Base-by-base conservation (phyloP, 371 early-diverging fungal species). In the Coemansia sp. region DNA sequence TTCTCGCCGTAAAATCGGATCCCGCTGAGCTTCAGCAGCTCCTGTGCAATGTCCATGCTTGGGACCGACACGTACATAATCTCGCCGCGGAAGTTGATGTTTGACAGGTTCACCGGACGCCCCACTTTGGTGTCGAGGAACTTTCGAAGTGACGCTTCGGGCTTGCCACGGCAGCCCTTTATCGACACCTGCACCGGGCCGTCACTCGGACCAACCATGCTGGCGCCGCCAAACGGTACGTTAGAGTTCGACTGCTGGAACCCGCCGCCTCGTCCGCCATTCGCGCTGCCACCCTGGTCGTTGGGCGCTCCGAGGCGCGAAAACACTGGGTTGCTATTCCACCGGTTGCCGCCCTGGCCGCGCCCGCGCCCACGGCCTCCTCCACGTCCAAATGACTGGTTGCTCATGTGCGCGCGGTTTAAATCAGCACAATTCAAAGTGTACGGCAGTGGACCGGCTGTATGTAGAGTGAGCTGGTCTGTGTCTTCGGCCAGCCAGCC, bases 1-100 rank as follows among this genome's bases (percentile, higher is more conserved):
- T 67, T 75, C 38, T 59, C 62, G 9, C 73, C 73, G 16, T 71
- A 66, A 63, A 71, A 75, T 30, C 75, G 66, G 35, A 75, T 67
- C 14, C 75, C 75, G 41, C 53, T 75, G 32, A 75, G 60, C 32
- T 59, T 72, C 36, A 75, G 57, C 35, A 75, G 54, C 43, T 59
- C 67, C 39, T 75, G 63, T 39, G 72, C 75, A 36, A 62, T 55
- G 13, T 48, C 73, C 50, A 47, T 53, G 54, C 51, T 54, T 4
- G 72, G 62, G 6, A 75, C 67, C 8, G 59, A 34, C 14, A 67
- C 53, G 50, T 75, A 66, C 73, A 75, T 71, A 8, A 71, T 59
- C 43, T 75, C 73, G 45, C 74, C 74, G 1, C 55, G 59, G 45
- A 59, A 65, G 67, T 66, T 65, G 42, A 66, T 48, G 54, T 59